Conservation (phyloP, 176 grass and related monocot genomes). For the Elaeis guineensis region DNA sequence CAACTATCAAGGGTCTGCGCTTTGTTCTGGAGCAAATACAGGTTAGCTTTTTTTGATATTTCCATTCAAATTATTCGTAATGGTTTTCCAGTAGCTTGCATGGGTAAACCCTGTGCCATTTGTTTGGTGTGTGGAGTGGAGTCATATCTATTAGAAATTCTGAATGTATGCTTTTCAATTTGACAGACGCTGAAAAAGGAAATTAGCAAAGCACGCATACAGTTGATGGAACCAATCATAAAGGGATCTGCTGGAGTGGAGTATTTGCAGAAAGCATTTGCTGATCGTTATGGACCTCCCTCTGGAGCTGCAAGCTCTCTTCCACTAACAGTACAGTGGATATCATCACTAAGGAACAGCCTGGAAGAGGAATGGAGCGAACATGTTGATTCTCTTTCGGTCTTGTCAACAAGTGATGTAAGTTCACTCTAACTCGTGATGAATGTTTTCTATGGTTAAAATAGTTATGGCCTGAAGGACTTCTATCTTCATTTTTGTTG, state of each 20-base stretch:
- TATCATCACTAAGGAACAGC: conserved; percentile 27
- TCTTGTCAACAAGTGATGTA: conserved; percentile 44
- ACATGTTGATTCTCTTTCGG: conserved; percentile 37
- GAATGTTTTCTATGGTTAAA: no score
- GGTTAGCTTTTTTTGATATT: conserved; percentile 20
- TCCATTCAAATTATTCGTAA: no score
- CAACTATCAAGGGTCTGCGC: conserved; percentile 64
- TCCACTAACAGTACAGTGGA: conserved; percentile 43
- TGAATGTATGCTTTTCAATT: not conserved
- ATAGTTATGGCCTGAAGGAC: no score
- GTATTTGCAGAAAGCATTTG: conserved; percentile 88
- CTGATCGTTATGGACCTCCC: conserved; percentile 52
- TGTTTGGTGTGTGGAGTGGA: no score
- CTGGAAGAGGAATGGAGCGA: conserved; percentile 62
- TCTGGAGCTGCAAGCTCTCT: conserved; percentile 35
- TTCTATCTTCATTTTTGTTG: not conserved
- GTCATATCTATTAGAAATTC: not conserved
- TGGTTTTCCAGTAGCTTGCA: no score
- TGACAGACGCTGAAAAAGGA: conserved; percentile 71
- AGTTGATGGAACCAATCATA: conserved; percentile 66
- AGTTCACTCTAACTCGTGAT: conserved; percentile 2
- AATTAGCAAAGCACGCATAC: conserved; percentile 67
- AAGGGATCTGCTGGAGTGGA: conserved; percentile 74
- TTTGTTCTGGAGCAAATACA: conserved; percentile 91
- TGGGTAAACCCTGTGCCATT: no score